A percentile compares a stretch with the other conserved stretches of the same genome.
These are phyloP conservation scores for Sungouiella thailandica DNA, from an alignment of 805 yeast species.

Conservation along the genomic window DNA sequence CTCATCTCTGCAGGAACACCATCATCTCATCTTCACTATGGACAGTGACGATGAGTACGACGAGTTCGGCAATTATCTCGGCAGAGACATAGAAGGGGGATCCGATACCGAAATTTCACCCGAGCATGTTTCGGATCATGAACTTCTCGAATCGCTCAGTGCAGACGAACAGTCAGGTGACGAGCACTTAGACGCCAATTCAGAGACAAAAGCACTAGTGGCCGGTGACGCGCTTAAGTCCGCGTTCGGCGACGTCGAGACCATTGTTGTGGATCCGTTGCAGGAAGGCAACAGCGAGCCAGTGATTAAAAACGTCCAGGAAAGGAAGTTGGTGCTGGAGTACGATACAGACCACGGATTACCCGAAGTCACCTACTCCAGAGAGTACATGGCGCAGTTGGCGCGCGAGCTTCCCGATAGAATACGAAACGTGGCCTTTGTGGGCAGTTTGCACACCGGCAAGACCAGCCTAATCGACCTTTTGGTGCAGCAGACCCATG, in stretches of 20 bases:
- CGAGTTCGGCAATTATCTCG: slow-evolving; percentile 72
- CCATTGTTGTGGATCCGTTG: slow-evolving; percentile 13
- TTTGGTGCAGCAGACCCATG: slow-evolving; percentile 64
- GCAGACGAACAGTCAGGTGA: too few species aligned
- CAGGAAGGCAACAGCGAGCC: slow-evolving; percentile 44
- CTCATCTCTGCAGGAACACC: too few species aligned
- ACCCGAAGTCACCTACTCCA: slow-evolving; percentile 58
- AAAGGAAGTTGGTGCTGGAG: slow-evolving; percentile 42
- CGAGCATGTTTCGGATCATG: slow-evolving; percentile 18
- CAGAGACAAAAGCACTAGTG: slow-evolving; percentile 3
- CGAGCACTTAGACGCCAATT: slow-evolving; percentile 3
- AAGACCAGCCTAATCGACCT: slow-evolving; percentile 75
- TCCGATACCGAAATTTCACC: slow-evolving; percentile 2
- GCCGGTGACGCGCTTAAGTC: slow-evolving; percentile 1
- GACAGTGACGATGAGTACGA: slow-evolving; percentile 68
- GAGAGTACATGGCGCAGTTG: slow-evolving; percentile 54
- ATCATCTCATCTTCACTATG: too few species aligned
- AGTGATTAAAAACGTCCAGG: slow-evolving; percentile 49
- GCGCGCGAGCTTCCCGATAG: slow-evolving; percentile 51
- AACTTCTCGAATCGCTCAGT: slow-evolving; percentile 5
- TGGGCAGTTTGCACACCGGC: slow-evolving; percentile 83
- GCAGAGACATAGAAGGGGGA: slow-evolving; percentile 39
- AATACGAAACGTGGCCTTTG: slow-evolving; percentile 67
- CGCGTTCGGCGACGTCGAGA: slow-evolving; percentile 8
- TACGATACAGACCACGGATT: slow-evolving; percentile 24